Percentiles rank a stretch among this genome's conserved stretches.
Conservation (phyloP, 2,329 filamentous ascomycete species). For the Fusarium torreyae region DNA sequence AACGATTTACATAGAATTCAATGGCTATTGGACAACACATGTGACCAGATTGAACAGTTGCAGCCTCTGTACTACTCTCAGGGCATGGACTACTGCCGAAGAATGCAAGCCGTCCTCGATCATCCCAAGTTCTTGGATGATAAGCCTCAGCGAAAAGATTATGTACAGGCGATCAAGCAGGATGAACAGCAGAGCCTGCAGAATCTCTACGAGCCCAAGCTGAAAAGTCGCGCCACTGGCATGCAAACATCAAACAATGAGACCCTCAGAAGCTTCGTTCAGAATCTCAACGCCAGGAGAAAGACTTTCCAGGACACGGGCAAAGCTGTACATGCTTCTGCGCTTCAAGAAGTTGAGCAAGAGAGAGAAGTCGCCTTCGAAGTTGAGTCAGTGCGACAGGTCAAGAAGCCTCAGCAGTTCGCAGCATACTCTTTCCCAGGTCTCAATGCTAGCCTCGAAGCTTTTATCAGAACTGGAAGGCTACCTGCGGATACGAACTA, state of each 20-base stretch:
- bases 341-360: constrained; percentile 71
- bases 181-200: constrained; percentile 71
- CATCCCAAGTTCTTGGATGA: constrained; percentile 61
- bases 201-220: constrained; percentile 67
- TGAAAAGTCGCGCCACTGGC: constrained; percentile 26
- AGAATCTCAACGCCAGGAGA: constrained; percentile 41
- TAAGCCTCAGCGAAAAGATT: constrained; percentile 53
- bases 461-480: constrained; percentile 64
- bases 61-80: constrained; percentile 72
- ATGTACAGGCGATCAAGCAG: constrained; percentile 57
- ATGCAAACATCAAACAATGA: constrained; percentile 32
- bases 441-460: constrained; percentile 64
- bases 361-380: constrained; percentile 72
- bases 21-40: constrained; percentile 77
- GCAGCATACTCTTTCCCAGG: constrained; percentile 60
- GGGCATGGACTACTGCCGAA: constrained; percentile 71
- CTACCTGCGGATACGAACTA: constrained; percentile 55
- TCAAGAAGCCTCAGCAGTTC: constrained; percentile 64
- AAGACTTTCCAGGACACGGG: constrained; percentile 48
- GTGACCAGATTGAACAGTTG: constrained; percentile 70
- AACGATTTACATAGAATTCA: constrained; percentile 33
- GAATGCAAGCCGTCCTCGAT: constrained; percentile 64
- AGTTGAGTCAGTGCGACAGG: constrained; percentile 69
- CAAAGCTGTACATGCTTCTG: constrained; percentile 61
- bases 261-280: constrained; percentile 36